Base-by-base conservation (phyloP, 83 land plant species). In the Picea abies region DNA sequence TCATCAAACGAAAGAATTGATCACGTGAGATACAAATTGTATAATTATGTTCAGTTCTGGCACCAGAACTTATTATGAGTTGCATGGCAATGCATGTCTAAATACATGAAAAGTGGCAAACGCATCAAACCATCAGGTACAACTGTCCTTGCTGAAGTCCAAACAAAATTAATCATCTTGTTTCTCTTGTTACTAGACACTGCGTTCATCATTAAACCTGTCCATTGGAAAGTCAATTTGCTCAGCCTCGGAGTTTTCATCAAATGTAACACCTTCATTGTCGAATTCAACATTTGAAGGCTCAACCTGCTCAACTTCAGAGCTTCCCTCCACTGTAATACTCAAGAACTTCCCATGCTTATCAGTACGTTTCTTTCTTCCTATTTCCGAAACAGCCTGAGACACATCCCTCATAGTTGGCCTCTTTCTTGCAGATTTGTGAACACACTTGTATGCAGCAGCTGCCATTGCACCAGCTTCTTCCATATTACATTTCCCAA, bases 321-420 rank as follows among this genome's bases (percentile, higher is more conserved):
- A 77, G 62, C 82, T 69, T 62, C 86, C 92, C 12, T 76, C 60
- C 1, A 80, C 69, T 0, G 68, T 64, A n/a, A 85, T 66, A 37
- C 90, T 83, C 82, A 85, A 79, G 35, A 12, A 16, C 16, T 87
- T 88, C 26, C 84, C 87, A 58, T 65, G 78, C 77, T 83, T 91
- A 7, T 73, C 81, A 25, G 84, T 78, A 0, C 85, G 90, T 23
- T 88, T 73, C 67, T 89, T 90, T n/a, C 81, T 92, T 4, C 80
- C 62, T 41, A 94, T 84, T 73, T 83, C 89, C 15, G 84, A 82
- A 29, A 97, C 83, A 37, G 85, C 90, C 80, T 87, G 97, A 56
- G 90, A 89, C 8, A 92, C 90, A 23, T 93, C 95, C 23, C 92
- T 84, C 73, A 97, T 95, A 26, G 88, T 83, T 49, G 99, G 99